Conservation (phyloP, 2,329 filamentous ascomycete species). For the Colletotrichum chrysophilum region DNA sequence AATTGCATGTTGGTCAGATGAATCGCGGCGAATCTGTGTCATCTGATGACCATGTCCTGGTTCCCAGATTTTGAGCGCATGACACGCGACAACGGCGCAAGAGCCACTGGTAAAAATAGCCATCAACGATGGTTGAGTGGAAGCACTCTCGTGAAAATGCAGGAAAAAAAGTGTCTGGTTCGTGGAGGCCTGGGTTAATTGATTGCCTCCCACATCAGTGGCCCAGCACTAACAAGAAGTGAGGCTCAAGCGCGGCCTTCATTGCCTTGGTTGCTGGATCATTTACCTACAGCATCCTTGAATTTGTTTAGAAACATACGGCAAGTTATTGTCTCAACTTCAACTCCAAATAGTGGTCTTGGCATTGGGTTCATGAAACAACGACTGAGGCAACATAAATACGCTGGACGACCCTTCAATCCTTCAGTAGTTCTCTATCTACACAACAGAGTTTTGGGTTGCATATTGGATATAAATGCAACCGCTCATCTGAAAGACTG, state of each 20-base stretch:
- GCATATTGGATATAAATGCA: background rate
- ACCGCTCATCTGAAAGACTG: background rate
- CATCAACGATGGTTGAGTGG: background rate
- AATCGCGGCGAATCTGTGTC: background rate
- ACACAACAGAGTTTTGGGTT: background rate
- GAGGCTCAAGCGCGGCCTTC: background rate
- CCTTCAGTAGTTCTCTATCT: background rate
- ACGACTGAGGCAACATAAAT: background rate
- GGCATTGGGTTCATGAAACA: background rate
- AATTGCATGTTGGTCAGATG: background rate
- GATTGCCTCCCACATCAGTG: background rate
- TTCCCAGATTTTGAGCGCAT: background rate
- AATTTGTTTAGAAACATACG: background rate
- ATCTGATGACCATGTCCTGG: background rate
- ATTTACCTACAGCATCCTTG: background rate
- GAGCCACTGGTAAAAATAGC: background rate
- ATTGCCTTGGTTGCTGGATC: background rate
- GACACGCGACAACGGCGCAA: background rate
- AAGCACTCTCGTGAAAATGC: background rate
- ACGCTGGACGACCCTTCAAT: background rate
- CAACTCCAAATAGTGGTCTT: background rate
- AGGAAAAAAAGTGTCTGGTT: background rate
- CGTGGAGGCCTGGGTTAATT: background rate
- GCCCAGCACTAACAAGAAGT: background rate
- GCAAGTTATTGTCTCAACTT: background rate